phyloP scores from a whole-genome alignment of 768 basidiomycete genomes.

The Pleurotus sapidus region DNA sequence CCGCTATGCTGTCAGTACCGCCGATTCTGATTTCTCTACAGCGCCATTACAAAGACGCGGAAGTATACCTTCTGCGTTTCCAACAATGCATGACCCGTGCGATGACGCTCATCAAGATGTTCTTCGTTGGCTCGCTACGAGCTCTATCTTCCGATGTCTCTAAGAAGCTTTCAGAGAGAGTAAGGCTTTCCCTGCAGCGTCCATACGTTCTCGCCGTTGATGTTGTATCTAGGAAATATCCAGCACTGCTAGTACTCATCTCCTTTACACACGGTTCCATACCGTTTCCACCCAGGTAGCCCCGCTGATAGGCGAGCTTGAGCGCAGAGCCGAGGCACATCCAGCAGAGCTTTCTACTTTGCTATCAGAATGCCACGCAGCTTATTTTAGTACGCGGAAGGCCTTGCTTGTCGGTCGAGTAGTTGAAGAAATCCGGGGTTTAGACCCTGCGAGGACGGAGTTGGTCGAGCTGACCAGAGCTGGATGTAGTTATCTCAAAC shows the following conservation, averaged over 20 bases:
- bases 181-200: slow-evolving; percentile 15
- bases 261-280: slow-evolving; percentile 88
- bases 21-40: slow-evolving; percentile 25
- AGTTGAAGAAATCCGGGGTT: slow-evolving; percentile 74
- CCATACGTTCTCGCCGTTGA: background rate
- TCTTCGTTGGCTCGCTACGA: slow-evolving; percentile 83
- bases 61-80: slow-evolving; percentile 93
- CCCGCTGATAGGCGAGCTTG: slow-evolving; percentile 82
- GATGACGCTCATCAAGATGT: slow-evolving; percentile 98
- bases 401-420: slow-evolving; percentile 70
- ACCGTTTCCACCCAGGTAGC: slow-evolving; percentile 68
- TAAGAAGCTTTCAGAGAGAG: slow-evolving; percentile 75
- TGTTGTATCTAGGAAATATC: slow-evolving; percentile 60
- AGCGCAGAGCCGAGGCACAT: slow-evolving; percentile 68
- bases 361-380: slow-evolving; percentile 81
- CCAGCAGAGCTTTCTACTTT: slow-evolving; percentile 84
- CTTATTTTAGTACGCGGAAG: slow-evolving; percentile 78
- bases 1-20: background rate
- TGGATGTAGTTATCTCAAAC: slow-evolving; percentile 91
- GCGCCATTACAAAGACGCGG: slow-evolving; percentile 91
- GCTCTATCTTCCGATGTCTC: slow-evolving; percentile 77
- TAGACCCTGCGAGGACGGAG: slow-evolving; percentile 78
- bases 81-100: slow-evolving; percentile 98
- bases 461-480: slow-evolving; percentile 88
- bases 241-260: slow-evolving; percentile 73